Conservation (phyloP, 2,329 filamentous ascomycete genomes). For the Cadophora sp. region DNA sequence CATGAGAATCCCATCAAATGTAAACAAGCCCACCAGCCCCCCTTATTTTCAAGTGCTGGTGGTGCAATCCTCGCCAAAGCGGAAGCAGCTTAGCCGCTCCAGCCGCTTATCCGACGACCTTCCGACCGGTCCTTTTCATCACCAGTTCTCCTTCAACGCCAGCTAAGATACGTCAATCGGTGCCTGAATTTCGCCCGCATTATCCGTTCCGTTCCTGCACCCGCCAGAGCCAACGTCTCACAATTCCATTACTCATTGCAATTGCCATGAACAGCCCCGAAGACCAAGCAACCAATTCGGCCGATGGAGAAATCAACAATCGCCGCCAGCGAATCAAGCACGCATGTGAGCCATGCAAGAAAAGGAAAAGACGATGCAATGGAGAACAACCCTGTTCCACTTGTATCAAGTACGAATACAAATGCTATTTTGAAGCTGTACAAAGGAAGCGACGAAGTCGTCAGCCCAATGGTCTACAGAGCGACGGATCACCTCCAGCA, state of each 20-base stretch:
- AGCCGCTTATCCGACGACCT: constrained; percentile 12
- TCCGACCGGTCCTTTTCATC: background rate
- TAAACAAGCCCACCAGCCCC: background rate
- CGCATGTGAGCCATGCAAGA: constrained; percentile 21
- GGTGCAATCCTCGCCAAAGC: background rate
- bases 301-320: background rate
- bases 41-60: background rate
- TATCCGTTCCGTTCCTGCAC: background rate
- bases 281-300: background rate
- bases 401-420: constrained; percentile 19
- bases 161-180: background rate
- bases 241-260: too few species aligned
- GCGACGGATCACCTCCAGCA: background rate
- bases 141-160: background rate
- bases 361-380: constrained; percentile 17
- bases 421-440: constrained; percentile 16
- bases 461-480: constrained; percentile 10
- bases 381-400: constrained; percentile 17
- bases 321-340: constrained; percentile 19
- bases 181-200: background rate
- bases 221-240: background rate
- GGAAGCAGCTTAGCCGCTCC: constrained; percentile 4
- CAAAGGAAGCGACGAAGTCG: constrained; percentile 20
- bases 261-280: constrained; percentile 8
- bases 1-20: background rate